Percentiles rank a stretch among this genome's conserved stretches.
phyloP scores from a whole-genome alignment of 1,284 basidiomycete genomes.

The Leccinum angustisporum region DNA sequence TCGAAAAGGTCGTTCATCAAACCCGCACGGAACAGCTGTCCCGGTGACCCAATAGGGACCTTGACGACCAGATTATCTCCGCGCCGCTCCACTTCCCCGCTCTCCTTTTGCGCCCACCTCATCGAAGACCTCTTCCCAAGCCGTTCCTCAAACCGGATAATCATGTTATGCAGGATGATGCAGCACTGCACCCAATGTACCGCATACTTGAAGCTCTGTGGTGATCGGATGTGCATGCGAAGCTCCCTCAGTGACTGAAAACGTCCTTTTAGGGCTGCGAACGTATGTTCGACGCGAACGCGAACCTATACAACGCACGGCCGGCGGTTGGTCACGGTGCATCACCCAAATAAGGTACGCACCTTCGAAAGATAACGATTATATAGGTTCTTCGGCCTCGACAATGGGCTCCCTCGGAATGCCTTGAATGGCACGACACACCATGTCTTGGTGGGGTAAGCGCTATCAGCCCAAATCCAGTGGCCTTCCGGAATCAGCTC shows the following conservation, averaged over 20 bases:
- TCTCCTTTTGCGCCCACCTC: background rate
- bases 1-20: background rate
- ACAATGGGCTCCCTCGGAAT: background rate
- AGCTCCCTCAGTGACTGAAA: background rate
- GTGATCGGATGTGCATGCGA: background rate
- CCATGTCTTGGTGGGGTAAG: constrained; percentile 5
- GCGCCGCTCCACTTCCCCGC: background rate
- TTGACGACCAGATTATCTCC: background rate
- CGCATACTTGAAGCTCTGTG: background rate
- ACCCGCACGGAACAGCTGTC: background rate
- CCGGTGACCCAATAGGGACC: background rate
- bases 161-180: background rate
- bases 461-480: constrained; percentile 10
- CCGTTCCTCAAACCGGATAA: background rate
- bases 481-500: background rate
- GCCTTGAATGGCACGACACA: constrained; percentile 12
- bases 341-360: background rate
- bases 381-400: background rate
- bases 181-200: background rate
- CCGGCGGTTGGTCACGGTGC: background rate
- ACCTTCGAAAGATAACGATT: background rate
- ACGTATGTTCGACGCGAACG: background rate
- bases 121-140: background rate
- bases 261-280: background rate
- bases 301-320: background rate